Evolutionary conservation across 2,329 filamentous ascomycete species (phyloP), one percentile per base, ranked within the genome.

Genomic region (Apiospora kogelbergensis): DNA sequence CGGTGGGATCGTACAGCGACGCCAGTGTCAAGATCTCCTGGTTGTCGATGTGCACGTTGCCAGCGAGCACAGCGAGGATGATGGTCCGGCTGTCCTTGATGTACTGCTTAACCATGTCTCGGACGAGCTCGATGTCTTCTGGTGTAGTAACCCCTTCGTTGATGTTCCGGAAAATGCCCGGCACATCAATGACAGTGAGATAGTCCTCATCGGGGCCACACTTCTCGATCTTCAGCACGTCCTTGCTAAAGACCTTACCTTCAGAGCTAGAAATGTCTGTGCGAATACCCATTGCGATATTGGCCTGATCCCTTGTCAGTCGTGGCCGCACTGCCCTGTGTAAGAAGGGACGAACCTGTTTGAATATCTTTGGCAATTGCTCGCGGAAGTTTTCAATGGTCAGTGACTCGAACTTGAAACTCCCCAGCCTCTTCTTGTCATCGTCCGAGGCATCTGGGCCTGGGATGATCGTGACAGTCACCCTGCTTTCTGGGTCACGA

Each of bases 51-150:
- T 84, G 81, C 0, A 75, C 78, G 11, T 77, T 83, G 67, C 80
- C 79, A 0, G 82, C 80, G 0, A 82, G 72, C 0, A 87, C 84
- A 0, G 84, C 82, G 0, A 87, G 78, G 15, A 86, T 84, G 1
- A 86, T 84, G 4, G 84, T 86, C 0, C 84, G 78, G 0, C 71
- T 70, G 40, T 85, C 76, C 1, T 76, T 70, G 65, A 86, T 85
- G 67, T 85, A 85, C 0, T 69, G 67, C 37, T 77, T 77, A 33
- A 71, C 70, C 68, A 73, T 69, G 17, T 65, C 65, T 1, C 63
- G 67, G n/a, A 72, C 71, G 22, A 72, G 57, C 6, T 42, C 9
- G 17, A 71, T 71, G 60, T 72, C 70, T 1, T 65, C 48, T 11
- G 70, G 57, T 0, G 69, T 71, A 2, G 70, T 72, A 37, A 71